A percentile compares a stretch with the other conserved stretches of the same genome.
Conservation (phyloP, 768 basidiomycete species). For the Hortiboletus flavorubellus region DNA sequence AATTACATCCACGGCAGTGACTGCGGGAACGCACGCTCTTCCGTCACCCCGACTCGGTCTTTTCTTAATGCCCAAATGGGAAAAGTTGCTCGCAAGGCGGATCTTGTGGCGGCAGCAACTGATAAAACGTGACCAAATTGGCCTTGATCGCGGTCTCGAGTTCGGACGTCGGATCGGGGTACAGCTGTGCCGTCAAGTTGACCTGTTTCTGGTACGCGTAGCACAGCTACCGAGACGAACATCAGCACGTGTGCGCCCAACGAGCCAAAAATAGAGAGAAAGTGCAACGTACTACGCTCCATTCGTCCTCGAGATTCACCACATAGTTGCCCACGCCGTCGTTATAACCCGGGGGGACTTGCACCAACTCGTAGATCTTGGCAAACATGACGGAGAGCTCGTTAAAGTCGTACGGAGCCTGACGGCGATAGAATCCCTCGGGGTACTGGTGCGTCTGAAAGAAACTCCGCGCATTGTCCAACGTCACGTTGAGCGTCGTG, state of each 20-base stretch:
- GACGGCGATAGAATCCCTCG: constrained; percentile 17
- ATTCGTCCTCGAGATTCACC: constrained; percentile 3
- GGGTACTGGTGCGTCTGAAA: constrained; percentile 18
- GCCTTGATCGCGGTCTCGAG: constrained; percentile 21
- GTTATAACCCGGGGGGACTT: constrained; percentile 15
- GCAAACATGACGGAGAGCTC: constrained; percentile 1
- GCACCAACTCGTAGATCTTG: background rate
- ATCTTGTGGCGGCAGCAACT: constrained; percentile 1
- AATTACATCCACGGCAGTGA: too few relatives aligned
- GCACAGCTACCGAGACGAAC: constrained; percentile 8
- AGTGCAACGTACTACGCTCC: constrained; percentile 6
- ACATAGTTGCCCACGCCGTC: constrained; percentile 19
- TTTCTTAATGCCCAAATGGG: constrained; percentile 12
- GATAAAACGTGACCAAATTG: constrained; percentile 18
- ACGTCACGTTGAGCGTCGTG: constrained; percentile 13
- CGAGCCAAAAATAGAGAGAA: too few relatives aligned
- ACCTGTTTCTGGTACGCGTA: constrained; percentile 19
- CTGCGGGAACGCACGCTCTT: too few relatives aligned
- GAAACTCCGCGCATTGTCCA: constrained; percentile 21
- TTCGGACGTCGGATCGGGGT: constrained; percentile 21
- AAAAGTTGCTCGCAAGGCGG: constrained; percentile 14
- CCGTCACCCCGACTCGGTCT: background rate
- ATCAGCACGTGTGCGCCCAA: background rate
- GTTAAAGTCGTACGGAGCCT: constrained; percentile 8
- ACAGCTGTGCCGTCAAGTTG: constrained; percentile 19